A percentile compares a stretch with the other conserved stretches of the same genome.
phyloP scores from a whole-genome alignment of 2,329 filamentous ascomycete species.

The Hypoxylon sp. region DNA sequence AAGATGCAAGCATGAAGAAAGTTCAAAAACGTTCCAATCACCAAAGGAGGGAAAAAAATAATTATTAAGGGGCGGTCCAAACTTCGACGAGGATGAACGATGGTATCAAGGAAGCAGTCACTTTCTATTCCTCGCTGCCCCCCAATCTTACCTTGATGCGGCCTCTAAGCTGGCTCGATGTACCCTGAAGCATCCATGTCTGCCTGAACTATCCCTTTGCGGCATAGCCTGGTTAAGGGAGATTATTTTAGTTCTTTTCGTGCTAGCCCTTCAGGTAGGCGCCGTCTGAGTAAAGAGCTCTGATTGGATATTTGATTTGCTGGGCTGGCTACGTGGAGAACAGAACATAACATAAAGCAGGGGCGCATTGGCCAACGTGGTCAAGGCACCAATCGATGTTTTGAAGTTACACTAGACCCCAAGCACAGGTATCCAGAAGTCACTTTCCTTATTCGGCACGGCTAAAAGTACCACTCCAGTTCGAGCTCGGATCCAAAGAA shows the following conservation, averaged over 20 bases:
- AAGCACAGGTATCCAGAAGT: conserved; percentile 27
- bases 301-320: conserved; percentile 26
- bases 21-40: conserved; percentile 37
- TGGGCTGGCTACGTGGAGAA: conserved; percentile 35
- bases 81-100: conserved; percentile 41
- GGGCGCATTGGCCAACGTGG: conserved; percentile 34
- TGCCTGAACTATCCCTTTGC: conserved; percentile 31
- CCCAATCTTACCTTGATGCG: conserved; percentile 25
- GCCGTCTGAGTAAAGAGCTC: neutral
- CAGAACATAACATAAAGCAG: conserved; percentile 39
- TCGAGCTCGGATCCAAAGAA: conserved; percentile 23
- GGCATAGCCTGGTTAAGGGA: conserved; percentile 31
- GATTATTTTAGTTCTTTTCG: conserved; percentile 43
- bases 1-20: conserved; percentile 41
- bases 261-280: conserved; percentile 32
- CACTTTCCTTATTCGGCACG: conserved; percentile 21
- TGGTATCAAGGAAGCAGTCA: conserved; percentile 36
- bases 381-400: conserved; percentile 31
- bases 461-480: conserved; percentile 25
- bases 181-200: conserved; percentile 29
- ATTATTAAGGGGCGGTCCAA: conserved; percentile 39
- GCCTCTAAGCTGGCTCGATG: conserved; percentile 25
- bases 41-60: conserved; percentile 28
- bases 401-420: conserved; percentile 13
- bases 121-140: conserved; percentile 25